Evolutionary conservation across 2,329 filamentous ascomycete species (phyloP), one percentile per base, ranked within the genome.

Genomic region (Exophiala bonariae): DNA sequence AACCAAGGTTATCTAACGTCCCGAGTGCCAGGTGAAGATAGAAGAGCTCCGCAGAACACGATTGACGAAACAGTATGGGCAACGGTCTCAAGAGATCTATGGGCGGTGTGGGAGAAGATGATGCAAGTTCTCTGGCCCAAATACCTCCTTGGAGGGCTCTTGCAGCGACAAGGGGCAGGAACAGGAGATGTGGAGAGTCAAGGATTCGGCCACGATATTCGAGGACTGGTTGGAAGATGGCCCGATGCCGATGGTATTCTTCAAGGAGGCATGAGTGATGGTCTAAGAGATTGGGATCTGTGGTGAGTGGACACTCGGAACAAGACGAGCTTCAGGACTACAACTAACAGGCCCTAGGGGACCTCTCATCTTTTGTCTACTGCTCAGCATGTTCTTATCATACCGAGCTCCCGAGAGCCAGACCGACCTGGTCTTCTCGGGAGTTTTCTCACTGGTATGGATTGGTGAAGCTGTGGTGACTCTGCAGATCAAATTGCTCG

Each of bases 51-150:
- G 6, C 83, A 86, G 57, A 95, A 95, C 72, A 99, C 93, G 36
- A 95, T 99, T 67, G 93, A 99, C 69, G 93, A 99, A 73, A 85
- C 84, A 2, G 93, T 99, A 32, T 99, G 93, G 93, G 89, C 92
- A 34, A 99, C 93, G n/a, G 76, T 99, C 51, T 89, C 87, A 42
- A 86, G 93, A 58, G 93, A 99, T 68, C 74, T 99, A 57, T 72
- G 92, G 6, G 93, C 90, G 19, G 89, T 97, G 28, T 97, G 93
- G 92, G 87, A 89, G 72, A 99, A 99, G 78, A 89, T 99, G 85
- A 85, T 88, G 68, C 92, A 96, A 75, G 93, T 99, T 31, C 81
- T 99, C 51, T 99, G 89, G 71, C 93, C 93, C 14, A 91, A 91
- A 64, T 97, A 97, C 72, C 79, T 99, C 39, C 85, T 99, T 18